Evolutionary conservation across 768 basidiomycete species (phyloP), one percentile per base, ranked within the genome.

Genomic region (Kwoniella sp.): DNA sequence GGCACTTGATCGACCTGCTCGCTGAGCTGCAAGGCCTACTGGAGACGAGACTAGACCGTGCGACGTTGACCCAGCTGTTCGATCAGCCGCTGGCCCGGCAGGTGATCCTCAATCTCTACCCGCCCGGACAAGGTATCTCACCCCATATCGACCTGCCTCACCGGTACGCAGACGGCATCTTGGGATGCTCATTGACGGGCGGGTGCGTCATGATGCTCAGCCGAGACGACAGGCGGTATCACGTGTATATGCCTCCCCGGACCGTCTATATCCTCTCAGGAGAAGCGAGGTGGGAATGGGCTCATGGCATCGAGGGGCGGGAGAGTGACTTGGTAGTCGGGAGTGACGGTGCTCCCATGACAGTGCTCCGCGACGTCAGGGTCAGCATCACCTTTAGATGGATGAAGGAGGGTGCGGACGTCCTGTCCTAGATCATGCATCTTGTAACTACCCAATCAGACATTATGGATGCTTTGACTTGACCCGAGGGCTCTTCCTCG

Each of bases 51-150:
- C 73, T 90, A 2, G 81, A 85, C 0, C 42, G 65, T 2, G 69
- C 77, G 23, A 79, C 78, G 0, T 79, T 84, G 56, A 63, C 71
- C 1, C 56, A 5, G 59, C 65, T 37, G 75, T 79, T 26, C 71
- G 74, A 46, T 55, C 73, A 22, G 14, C 9, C 44, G 1, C 54
- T 65, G 5, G 84, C 87, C 0, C 80, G 89, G 23, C 91, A 96
- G 68, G 87, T 83, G 1, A 98, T 96, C 50, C 61, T 96, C 46
- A 98, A 96, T 70, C 77, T 91, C 1, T 98, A 98, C 70, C 76
- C 77, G 19, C 88, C 90, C 0, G 92, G 92, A 6, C 83, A 90
- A 70, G 92, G 92, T 10, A 96, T 98, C 59, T 77, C 83, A 0
- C 81, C 88, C 0, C 92, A 96, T 62, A 80, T 98, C 36, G 92